Percentiles rank a stretch among this genome's conserved stretches.
Conservation (phyloP, 139 green algal species). For the Spirogloea muscicola region DNA sequence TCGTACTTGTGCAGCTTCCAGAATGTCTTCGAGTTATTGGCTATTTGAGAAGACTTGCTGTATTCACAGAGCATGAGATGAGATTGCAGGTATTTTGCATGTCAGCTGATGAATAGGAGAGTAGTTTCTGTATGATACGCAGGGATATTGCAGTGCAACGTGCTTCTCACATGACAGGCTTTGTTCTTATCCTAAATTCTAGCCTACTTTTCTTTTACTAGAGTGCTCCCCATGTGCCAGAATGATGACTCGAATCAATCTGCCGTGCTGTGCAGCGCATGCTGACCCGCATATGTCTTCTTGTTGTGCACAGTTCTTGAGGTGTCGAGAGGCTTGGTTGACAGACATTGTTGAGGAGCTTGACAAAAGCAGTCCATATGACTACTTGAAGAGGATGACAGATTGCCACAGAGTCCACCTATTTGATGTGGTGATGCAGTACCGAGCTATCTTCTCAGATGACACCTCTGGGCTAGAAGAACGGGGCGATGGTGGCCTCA, state of each 20-base stretch:
- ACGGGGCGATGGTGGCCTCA: conserved; percentile 41
- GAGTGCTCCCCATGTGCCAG: too few relatives aligned
- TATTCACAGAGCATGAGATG: conserved; percentile 67
- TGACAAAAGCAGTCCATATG: conserved; percentile 62
- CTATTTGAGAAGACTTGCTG: conserved; percentile 81
- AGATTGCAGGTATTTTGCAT: conserved; percentile 61
- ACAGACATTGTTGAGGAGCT: conserved; percentile 70
- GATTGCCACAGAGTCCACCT: conserved; percentile 93
- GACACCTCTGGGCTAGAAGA: conserved; percentile 46
- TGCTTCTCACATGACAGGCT: too few relatives aligned
- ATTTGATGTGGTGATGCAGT: conserved; percentile 98
- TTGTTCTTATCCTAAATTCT: too few relatives aligned
- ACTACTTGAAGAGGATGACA: conserved; percentile 84
- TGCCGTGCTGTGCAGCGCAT: too few relatives aligned
- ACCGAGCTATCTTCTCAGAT: conserved; percentile 92
- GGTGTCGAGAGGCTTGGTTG: conserved; percentile 58
- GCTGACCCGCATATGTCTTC: too few relatives aligned
- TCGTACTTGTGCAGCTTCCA: conserved; percentile 59
- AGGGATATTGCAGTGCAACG: too few relatives aligned
- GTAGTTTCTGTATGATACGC: too few relatives aligned
- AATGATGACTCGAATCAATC: too few relatives aligned
- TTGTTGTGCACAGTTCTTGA: conserved; percentile 73
- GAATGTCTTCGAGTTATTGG: conserved; percentile 93
- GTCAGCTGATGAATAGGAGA: too few relatives aligned
- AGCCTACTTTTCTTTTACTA: too few relatives aligned